phyloP scores from a whole-genome alignment of 768 basidiomycete genomes.

The Boletus barrowsii region DNA sequence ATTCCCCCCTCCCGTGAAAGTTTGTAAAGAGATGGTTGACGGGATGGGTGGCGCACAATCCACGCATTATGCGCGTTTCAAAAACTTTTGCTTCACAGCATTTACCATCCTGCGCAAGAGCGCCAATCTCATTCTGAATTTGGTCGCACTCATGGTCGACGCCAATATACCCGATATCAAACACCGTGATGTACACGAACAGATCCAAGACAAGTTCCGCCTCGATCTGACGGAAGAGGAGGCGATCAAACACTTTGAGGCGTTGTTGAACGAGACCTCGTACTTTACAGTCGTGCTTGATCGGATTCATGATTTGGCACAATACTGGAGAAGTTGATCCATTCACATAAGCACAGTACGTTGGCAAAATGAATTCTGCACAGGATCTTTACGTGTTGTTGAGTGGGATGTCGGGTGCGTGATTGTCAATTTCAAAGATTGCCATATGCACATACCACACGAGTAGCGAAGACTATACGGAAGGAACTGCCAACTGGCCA shows the following conservation, averaged over 20 bases:
- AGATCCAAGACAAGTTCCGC: conserved; percentile 96
- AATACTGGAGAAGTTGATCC: conserved; percentile 76
- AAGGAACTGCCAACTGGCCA: neutral
- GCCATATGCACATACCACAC: neutral
- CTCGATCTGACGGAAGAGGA: conserved; percentile 94
- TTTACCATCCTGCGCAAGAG: conserved; percentile 95
- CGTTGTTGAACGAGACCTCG: conserved; percentile 88
- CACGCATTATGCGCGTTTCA: conserved; percentile 94
- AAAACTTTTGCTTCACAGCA: conserved; percentile 95
- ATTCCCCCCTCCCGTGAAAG: conserved; percentile 96
- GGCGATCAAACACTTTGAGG: conserved; percentile 96
- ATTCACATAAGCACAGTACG: neutral
- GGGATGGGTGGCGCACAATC: conserved; percentile 98
- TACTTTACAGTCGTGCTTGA: conserved; percentile 93
- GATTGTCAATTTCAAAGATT: neutral
- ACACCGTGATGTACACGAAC: conserved; percentile 79
- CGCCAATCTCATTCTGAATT: conserved; percentile 93
- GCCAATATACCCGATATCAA: conserved; percentile 98
- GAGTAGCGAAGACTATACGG: neutral
- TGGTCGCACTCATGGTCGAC: conserved; percentile 96
- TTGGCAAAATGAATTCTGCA: neutral
- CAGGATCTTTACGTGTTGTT: conserved; percentile 2
- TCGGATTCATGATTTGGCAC: conserved; percentile 87
- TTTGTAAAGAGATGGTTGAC: conserved; percentile 99
- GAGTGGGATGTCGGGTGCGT: neutral